Conservation (phyloP, 1,139 yeast species). For the Kazachstania sp. region DNA sequence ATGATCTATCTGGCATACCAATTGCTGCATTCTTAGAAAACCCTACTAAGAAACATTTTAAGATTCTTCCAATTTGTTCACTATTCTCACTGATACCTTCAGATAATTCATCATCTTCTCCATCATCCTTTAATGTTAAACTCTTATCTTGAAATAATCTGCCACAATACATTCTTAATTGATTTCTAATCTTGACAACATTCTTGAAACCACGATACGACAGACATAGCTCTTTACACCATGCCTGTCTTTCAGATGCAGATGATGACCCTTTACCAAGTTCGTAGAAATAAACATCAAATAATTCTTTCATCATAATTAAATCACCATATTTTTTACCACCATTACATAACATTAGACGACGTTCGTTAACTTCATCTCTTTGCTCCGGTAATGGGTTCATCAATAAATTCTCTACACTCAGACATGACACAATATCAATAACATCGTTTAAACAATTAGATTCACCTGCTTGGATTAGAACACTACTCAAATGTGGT, state of each 20-base stretch:
- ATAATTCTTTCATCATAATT: conserved; percentile 70
- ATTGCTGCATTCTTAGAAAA: conserved; percentile 81
- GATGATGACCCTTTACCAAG: conserved; percentile 42
- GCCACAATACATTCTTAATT: conserved; percentile 63
- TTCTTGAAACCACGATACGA: conserved; percentile 75
- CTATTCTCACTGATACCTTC: conserved; percentile 8
- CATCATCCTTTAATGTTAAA: conserved; percentile 10
- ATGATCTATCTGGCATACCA: conserved; percentile 91
- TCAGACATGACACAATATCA: conserved; percentile 85
- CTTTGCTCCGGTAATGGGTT: conserved; percentile 75
- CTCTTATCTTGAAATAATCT: conserved; percentile 17
- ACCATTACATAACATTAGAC: conserved; percentile 56
- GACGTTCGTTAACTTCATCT: conserved; percentile 59
- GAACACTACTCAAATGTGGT: conserved; percentile 86
- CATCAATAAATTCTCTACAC: conserved; percentile 78
- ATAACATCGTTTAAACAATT: conserved; percentile 59
- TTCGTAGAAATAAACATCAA: conserved; percentile 46
- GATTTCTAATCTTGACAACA: conserved; percentile 67
- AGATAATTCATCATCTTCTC: conserved; percentile 29
- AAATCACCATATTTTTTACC: conserved; percentile 76
- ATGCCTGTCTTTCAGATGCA: conserved; percentile 42
- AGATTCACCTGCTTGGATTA: conserved; percentile 55
- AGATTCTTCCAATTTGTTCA: conserved; percentile 47
- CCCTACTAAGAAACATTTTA: conserved; percentile 76
- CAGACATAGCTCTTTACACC: conserved; percentile 77